Evolutionary conservation across 768 basidiomycete species (phyloP).

Genomic region (Trametes maxima): DNA sequence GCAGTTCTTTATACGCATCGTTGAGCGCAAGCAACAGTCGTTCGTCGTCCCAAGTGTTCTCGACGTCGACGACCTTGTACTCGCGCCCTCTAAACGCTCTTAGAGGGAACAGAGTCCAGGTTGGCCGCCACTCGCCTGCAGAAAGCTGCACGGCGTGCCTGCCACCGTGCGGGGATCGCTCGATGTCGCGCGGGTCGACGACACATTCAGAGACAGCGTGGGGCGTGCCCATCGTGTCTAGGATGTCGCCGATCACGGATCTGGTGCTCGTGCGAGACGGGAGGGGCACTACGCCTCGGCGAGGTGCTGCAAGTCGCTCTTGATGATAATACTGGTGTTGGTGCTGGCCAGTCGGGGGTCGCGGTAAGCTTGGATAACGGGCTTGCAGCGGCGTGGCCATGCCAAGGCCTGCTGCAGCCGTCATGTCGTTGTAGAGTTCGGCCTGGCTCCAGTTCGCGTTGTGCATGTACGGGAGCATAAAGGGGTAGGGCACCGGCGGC

Average conservation of each 20-base stretch:
- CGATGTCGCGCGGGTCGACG: neutral
- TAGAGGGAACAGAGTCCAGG: constrained; percentile 2
- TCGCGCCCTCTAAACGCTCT: constrained; percentile 8
- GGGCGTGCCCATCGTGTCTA: neutral
- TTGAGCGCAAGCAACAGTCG: constrained; percentile 8
- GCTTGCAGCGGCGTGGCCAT: constrained; percentile 1
- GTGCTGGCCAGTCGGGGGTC: neutral
- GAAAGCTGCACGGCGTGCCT: neutral
- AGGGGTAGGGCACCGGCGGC: neutral
- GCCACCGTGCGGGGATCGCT: neutral
- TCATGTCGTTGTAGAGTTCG: constrained; percentile 5
- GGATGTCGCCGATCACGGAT: neutral
- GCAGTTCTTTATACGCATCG: constrained; percentile 12
- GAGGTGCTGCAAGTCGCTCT: neutral
- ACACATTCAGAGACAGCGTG: neutral
- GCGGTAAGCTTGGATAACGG: neutral
- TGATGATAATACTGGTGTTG: neutral
- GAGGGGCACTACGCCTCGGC: neutral
- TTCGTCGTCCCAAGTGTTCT: constrained; percentile 18
- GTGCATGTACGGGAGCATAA: neutral
- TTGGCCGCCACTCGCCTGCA: neutral
- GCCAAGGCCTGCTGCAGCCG: neutral
- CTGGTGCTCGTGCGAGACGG: neutral
- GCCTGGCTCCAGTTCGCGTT: neutral
- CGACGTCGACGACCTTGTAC: neutral